These are phyloP conservation scores for Planoprotostelium fungivorum DNA, from an alignment of 78 protist species.

Conservation along the genomic window DNA sequence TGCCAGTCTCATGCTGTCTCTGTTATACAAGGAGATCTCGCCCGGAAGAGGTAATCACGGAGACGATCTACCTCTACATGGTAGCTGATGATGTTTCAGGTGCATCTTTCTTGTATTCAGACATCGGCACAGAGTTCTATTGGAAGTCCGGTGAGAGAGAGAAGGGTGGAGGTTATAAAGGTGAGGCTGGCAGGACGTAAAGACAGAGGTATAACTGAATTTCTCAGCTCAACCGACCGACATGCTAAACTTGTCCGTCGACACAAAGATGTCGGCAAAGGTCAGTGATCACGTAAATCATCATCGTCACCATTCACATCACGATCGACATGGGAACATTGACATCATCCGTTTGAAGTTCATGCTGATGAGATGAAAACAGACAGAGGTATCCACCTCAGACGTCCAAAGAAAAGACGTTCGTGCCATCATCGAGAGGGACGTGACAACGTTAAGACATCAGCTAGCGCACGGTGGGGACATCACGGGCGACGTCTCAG, in stretches of 20 bases:
- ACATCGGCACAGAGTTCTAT: not conserved
- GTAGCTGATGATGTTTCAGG: not conserved
- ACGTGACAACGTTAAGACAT: no score
- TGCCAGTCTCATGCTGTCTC: not conserved
- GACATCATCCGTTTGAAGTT: no score
- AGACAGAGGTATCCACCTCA: not conserved
- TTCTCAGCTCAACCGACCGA: not conserved
- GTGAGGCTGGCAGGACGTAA: not conserved
- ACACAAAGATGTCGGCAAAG: no score
- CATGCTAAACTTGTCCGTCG: not conserved
- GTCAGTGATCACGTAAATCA: no score
- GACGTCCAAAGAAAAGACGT: not conserved
- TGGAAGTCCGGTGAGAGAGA: not conserved
- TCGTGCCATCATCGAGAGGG: not conserved
- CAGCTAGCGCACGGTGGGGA: no score
- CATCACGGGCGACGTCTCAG: no score
- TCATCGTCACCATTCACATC: not conserved
- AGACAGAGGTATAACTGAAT: not conserved
- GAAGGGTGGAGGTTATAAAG: not conserved
- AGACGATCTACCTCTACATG: not conserved
- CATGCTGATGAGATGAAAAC: no score
- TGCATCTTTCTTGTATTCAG: not conserved
- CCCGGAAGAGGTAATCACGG: not conserved
- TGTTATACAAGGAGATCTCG: not conserved
- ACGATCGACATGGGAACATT: not conserved